Conservation (phyloP, 129 eudicot species). For the Flaveria brownii region DNA sequence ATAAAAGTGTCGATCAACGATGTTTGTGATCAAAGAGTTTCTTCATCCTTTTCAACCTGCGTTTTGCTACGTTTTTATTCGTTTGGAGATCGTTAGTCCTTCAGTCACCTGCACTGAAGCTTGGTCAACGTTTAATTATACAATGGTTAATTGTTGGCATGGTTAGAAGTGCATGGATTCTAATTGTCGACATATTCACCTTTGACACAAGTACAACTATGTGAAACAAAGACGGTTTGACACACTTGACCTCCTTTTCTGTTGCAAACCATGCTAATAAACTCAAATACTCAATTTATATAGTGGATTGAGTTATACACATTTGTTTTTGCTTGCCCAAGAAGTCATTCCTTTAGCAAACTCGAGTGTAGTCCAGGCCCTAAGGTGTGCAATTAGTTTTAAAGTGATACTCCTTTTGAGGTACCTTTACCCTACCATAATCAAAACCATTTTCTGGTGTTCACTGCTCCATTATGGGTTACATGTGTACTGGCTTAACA, state of each 20-base stretch:
- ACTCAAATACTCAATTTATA: background rate
- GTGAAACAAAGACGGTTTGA: too few species aligned
- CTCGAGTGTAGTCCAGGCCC: background rate
- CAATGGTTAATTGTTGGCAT: background rate
- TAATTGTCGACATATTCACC: background rate
- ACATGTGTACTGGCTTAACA: too few species aligned
- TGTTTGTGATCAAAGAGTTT: too few species aligned
- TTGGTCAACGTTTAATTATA: background rate
- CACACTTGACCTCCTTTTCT: background rate
- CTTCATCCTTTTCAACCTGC: too few species aligned
- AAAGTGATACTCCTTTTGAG: background rate
- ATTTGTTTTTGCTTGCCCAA: background rate
- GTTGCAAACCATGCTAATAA: background rate
- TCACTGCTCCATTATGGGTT: background rate
- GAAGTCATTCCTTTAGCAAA: background rate
- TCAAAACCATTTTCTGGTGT: background rate
- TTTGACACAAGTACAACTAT: background rate
- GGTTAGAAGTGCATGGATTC: background rate
- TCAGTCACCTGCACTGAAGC: background rate
- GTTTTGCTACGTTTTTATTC: too few species aligned
- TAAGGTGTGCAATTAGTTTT: background rate
- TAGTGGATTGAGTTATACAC: background rate
- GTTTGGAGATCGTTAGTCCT: too few species aligned
- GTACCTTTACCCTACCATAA: background rate
- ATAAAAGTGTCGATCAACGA: too few species aligned